Evolutionary conservation across 2,329 filamentous ascomycete genomes (phyloP).

Genomic region (Apiospora marii): DNA sequence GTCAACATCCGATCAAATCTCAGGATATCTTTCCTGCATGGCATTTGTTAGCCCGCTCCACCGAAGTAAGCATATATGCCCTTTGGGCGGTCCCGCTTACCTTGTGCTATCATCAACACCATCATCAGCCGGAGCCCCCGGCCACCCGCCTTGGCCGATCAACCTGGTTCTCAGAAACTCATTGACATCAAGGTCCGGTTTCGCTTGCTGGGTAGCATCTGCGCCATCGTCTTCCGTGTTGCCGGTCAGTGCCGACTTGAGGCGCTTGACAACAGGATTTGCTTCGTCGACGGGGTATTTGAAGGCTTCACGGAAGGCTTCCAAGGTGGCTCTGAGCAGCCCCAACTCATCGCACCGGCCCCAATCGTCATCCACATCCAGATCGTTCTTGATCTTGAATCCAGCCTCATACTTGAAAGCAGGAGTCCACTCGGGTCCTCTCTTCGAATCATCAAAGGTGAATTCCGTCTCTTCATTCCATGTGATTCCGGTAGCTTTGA

Average conservation of each 20-base stretch:
- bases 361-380: too few relatives aligned
- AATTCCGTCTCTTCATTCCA: too few relatives aligned
- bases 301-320: not conserved
- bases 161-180: too few relatives aligned
- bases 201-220: too few relatives aligned
- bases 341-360: not conserved
- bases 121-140: not conserved
- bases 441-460: too few relatives aligned
- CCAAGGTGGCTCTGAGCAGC: not conserved
- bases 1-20: not conserved
- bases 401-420: too few relatives aligned
- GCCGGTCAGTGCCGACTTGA: not conserved
- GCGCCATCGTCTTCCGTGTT: not conserved
- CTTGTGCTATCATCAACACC: not conserved
- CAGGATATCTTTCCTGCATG: not conserved
- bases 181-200: too few relatives aligned
- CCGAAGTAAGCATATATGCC: not conserved
- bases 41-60: not conserved
- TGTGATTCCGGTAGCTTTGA: too few relatives aligned
- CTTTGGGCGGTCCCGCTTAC: not conserved
- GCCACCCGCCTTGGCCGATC: too few relatives aligned
- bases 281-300: not conserved
- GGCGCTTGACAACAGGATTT: not conserved
- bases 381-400: not conserved
- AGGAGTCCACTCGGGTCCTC: too few relatives aligned